Conservation (phyloP, 1,139 yeast species). For the Yamadazyma mexicana region DNA sequence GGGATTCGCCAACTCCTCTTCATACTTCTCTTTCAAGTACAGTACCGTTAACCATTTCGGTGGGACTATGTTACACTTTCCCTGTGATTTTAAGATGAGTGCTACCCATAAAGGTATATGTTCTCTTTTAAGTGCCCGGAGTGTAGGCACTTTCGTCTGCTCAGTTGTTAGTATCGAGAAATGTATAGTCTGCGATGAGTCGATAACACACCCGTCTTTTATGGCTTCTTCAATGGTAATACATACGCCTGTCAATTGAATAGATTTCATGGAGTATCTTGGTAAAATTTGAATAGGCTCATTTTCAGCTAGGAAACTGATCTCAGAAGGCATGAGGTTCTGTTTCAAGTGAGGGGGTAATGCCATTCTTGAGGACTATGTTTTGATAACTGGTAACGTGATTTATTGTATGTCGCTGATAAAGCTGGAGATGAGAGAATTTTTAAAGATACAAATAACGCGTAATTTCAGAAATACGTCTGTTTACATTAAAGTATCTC, state of each 20-base stretch:
- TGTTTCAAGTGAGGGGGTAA: conserved; percentile 57
- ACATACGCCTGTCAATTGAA: conserved; percentile 56
- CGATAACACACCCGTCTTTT: too few relatives aligned
- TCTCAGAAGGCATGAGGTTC: conserved; percentile 73
- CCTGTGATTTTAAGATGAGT: conserved; percentile 75
- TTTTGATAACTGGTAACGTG: not conserved
- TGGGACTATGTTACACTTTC: conserved; percentile 79
- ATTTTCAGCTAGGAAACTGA: conserved; percentile 84
- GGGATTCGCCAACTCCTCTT: conserved; percentile 61
- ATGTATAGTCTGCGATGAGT: too few relatives aligned
- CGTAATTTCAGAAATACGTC: not conserved
- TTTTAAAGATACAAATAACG: not conserved
- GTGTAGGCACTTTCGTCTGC: conserved; percentile 44
- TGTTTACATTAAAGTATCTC: not conserved
- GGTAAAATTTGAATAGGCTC: conserved; percentile 74
- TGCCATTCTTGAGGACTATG: conserved; percentile 46
- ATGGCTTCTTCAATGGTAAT: conserved; percentile 14
- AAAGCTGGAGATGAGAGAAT: conserved; percentile 1
- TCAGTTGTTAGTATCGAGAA: conserved; percentile 8
- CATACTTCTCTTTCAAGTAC: conserved; percentile 59
- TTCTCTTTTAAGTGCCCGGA: conserved; percentile 69
- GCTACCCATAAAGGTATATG: conserved; percentile 90
- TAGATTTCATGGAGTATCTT: conserved; percentile 62
- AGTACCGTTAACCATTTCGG: conserved; percentile 81
- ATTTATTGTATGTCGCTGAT: not conserved